Evolutionary conservation across 371 early-diverging fungal species (phyloP).

Genomic region (Circinella minor): DNA sequence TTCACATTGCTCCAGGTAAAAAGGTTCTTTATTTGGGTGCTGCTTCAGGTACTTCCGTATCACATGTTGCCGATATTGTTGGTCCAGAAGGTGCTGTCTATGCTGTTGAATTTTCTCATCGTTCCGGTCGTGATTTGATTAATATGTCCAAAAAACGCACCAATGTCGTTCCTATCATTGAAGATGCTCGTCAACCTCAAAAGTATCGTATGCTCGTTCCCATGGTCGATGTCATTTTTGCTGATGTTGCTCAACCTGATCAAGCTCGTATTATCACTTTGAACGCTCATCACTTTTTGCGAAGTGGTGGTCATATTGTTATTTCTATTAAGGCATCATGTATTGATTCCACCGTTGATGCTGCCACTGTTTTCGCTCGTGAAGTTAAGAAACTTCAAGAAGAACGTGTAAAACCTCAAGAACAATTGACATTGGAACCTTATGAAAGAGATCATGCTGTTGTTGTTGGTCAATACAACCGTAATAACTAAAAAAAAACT

Average conservation of each 20-base stretch:
- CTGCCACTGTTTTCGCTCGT: slow-evolving; percentile 97
- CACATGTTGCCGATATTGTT: slow-evolving; percentile 99
- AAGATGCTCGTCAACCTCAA: slow-evolving; percentile 99
- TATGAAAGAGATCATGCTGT: slow-evolving; percentile 99
- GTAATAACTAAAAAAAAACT: slow-evolving; percentile 54
- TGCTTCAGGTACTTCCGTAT: slow-evolving; percentile 99
- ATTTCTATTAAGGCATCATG: slow-evolving; percentile 99
- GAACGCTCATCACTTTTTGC: slow-evolving; percentile 99
- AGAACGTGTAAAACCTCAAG: slow-evolving; percentile 99
- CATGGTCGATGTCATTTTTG: slow-evolving; percentile 99
- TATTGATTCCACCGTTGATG: slow-evolving; percentile 99
- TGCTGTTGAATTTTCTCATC: slow-evolving; percentile 99
- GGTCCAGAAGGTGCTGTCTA: slow-evolving; percentile 99
- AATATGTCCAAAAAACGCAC: slow-evolving; percentile 99
- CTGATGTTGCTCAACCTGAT: slow-evolving; percentile 99
- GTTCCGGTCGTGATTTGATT: slow-evolving; percentile 99
- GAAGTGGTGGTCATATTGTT: slow-evolving; percentile 98
- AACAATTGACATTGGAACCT: slow-evolving; percentile 99
- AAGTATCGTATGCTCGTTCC: slow-evolving; percentile 99
- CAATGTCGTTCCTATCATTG: slow-evolving; percentile 99
- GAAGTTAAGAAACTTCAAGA: slow-evolving; percentile 99
- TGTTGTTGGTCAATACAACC: slow-evolving; percentile 93
- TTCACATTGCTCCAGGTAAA: slow-evolving; percentile 96
- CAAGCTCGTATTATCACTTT: slow-evolving; percentile 99
- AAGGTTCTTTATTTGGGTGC: slow-evolving; percentile 99